phyloP scores from a whole-genome alignment of 129 eudicot genomes.

The carrot (Daucus carota) region DNA sequence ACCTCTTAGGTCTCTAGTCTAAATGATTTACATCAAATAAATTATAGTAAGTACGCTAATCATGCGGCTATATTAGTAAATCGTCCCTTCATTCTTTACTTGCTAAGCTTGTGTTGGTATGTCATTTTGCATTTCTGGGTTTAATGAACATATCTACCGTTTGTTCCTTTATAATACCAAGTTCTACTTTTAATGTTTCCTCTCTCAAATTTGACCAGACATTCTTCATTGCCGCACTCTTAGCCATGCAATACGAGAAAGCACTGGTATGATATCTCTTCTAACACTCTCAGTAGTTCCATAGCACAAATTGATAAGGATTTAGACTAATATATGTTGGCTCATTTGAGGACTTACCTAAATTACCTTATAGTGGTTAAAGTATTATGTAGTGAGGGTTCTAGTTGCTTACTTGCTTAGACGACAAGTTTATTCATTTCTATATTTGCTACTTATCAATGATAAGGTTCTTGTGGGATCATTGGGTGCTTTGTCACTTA shows the following conservation, averaged over 20 bases:
- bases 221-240: constrained; percentile 93
- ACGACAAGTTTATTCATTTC: neutral
- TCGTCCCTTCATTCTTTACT: neutral
- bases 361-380: neutral
- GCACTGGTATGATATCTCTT: constrained; percentile 61
- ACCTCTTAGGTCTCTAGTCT: neutral
- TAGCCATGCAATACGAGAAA: constrained; percentile 93
- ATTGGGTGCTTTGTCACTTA: constrained; percentile 84
- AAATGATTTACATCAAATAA: neutral
- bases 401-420: neutral
- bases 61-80: neutral
- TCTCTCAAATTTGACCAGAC: constrained; percentile 56
- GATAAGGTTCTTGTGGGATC: constrained; percentile 86
- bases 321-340: neutral
- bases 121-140: neutral
- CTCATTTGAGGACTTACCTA: neutral
- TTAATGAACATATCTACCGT: neutral
- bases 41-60: neutral
- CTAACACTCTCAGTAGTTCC: neutral
- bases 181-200: constrained; percentile 6
- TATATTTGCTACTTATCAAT: neutral
- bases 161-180: neutral
- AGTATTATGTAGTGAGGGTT: neutral
- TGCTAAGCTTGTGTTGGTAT: neutral
- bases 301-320: neutral